Base-by-base conservation (phyloP, 805 yeast species). In the Wickerhamomyces ciferrii region DNA sequence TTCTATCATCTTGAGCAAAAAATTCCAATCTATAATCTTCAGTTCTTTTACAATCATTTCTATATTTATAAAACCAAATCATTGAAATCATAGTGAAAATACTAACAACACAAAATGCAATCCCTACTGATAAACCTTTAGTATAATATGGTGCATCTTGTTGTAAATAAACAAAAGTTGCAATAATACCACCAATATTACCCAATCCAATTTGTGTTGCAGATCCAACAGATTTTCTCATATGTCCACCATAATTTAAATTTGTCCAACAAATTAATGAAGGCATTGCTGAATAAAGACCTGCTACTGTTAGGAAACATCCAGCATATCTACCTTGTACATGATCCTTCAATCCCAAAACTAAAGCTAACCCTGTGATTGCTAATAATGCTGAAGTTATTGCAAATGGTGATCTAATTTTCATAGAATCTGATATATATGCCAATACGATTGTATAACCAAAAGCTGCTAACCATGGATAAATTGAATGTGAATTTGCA, bases 381-480 rank as follows among this genome's bases (percentile, higher is more conserved):
- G 69, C 67, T 3, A 67, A 52, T 1, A 57, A 4, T 41, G 66
- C 63, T 13, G 69, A 64, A 8, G 60, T 62, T 19, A 66, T 55
- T 23, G 68, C 67, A 45, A 66, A 68, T 17, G 70, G 70, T 20
- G 75, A 60, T 66, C 89, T 72, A 41, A 60, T 58, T 48, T 75
- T 69, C 20, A 67, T 44, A 41, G 58, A 63, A 61, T 88, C 96
- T 1, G 94, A 83, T 47, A 72, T 51, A 49, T 71, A 68, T 0
- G 96, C 92, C n/a, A 75, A 51, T 4, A 77, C 55, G 66, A 83
- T 81, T 38, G 83, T 76, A 29, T 76, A 68, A 6, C 84, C 89
- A 58, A 88, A 84, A 0, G 95, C 87, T 25, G 75, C 68, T 39
- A 87, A 71, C 91, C 95, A 89, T 19, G 96, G 95, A 53, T 88